phyloP scores from a whole-genome alignment of 169 alveolate species.

The Eimeria maxima region DNA sequence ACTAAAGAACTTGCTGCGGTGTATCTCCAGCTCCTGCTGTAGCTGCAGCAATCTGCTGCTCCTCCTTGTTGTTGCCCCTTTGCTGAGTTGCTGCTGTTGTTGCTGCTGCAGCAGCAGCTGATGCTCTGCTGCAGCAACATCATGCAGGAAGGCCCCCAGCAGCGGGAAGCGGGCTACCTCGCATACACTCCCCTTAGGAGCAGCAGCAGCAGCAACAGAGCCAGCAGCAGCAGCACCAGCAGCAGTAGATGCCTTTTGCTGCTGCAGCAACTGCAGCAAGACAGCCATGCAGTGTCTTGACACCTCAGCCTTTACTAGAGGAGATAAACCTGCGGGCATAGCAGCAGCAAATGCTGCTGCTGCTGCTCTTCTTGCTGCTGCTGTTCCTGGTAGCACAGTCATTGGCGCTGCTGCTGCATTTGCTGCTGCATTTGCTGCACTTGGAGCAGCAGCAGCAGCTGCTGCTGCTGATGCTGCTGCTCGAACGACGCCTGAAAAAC shows the following conservation, averaged over 20 bases:
- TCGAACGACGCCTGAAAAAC: neutral
- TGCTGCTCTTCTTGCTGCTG: constrained; percentile 4
- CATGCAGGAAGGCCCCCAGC: neutral
- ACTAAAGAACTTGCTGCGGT: constrained; percentile 45
- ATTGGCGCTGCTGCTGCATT: constrained; percentile 13
- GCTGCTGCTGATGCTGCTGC: constrained; percentile 29
- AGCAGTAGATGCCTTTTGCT: neutral
- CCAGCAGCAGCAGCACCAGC: neutral
- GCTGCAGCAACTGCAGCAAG: constrained; percentile 30
- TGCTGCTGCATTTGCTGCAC: neutral
- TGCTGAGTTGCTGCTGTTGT: neutral
- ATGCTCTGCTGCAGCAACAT: constrained; percentile 34
- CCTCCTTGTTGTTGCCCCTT: neutral
- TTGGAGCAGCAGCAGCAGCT: neutral
- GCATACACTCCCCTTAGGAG: neutral
- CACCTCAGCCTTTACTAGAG: neutral
- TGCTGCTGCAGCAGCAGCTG: too few relatives aligned
- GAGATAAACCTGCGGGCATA: constrained; percentile 3
- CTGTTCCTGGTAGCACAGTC: neutral
- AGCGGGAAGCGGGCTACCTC: constrained; percentile 32
- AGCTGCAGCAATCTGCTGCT: constrained; percentile 46
- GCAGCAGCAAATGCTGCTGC: constrained; percentile 52
- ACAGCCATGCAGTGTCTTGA: constrained; percentile 3
- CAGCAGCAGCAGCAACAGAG: constrained; percentile 3
- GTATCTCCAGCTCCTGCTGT: constrained; percentile 55